Evolutionary conservation across 2,329 filamentous ascomycete genomes (phyloP).

Genomic region (Zopfia rhizophila): DNA sequence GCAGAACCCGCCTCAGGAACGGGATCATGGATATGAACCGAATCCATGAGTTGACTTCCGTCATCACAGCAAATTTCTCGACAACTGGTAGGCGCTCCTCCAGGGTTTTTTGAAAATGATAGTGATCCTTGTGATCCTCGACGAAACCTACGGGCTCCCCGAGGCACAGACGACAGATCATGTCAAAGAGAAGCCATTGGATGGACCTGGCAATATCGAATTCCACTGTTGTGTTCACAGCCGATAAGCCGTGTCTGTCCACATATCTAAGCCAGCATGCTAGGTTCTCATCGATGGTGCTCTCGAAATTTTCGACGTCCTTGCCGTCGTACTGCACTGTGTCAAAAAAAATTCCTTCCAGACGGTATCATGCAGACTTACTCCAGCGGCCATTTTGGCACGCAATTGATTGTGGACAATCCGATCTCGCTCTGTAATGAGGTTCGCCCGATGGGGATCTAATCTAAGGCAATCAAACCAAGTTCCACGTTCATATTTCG

Average conservation of each 20-base stretch:
- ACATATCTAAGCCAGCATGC: no score
- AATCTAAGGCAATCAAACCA: constrained; percentile 45
- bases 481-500: constrained; percentile 40
- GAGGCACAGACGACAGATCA: neutral
- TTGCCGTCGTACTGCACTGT: constrained; percentile 63
- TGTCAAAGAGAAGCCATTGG: neutral
- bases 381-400: constrained; percentile 60
- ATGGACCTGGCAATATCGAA: neutral
- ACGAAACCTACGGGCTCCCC: neutral
- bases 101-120: neutral
- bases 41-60: no score
- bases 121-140: neutral
- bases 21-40: no score
- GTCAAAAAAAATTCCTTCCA: neutral
- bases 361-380: constrained; percentile 4
- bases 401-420: constrained; percentile 52
- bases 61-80: neutral
- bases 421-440: constrained; percentile 62
- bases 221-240: neutral
- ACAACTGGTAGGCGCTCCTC: neutral
- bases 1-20: constrained; percentile 1
- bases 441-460: constrained; percentile 61
- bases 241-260: neutral
- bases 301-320: constrained; percentile 61
- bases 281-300: constrained; percentile 58